Evolutionary conservation across 306 rosid genomes (phyloP).

Genomic region (Corylus americana): DNA sequence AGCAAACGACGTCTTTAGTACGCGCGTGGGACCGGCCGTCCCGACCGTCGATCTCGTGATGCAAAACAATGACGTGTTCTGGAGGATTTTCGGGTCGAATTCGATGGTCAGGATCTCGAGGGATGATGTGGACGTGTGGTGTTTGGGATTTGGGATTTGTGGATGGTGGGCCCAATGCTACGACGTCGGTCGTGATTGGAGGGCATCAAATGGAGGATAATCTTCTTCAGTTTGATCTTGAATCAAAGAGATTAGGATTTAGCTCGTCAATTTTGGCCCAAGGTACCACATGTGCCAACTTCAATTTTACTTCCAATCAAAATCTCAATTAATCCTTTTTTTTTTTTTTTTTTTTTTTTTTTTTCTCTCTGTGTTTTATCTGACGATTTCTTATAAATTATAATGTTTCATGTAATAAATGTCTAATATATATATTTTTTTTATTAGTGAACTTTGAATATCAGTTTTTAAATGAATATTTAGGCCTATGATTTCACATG

Average conservation of each 20-base stretch:
- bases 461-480: too few species aligned
- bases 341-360: too few species aligned
- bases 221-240: conserved; percentile 62
- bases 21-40: conserved; percentile 53
- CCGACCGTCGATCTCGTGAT: conserved; percentile 56
- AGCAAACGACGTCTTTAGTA: conserved; percentile 27
- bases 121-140: conserved; percentile 40
- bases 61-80: conserved; percentile 45
- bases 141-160: conserved; percentile 62
- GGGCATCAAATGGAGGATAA: conserved; percentile 66
- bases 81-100: conserved; percentile 57
- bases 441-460: too few species aligned
- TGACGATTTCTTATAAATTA: too few species aligned
- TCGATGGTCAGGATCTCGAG: conserved; percentile 57
- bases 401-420: too few species aligned
- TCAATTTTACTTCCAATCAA: conserved; percentile 22
- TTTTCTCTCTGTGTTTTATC: too few species aligned
- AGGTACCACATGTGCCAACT: conserved; percentile 31
- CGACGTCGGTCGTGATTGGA: conserved; percentile 57
- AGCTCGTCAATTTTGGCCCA: conserved; percentile 33
- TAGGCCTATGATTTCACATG: too few species aligned
- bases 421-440: too few species aligned
- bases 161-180: conserved; percentile 48
- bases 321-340: not conserved
- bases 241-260: conserved; percentile 47